These are phyloP conservation scores for Eremomyces bilateralis DNA, from an alignment of 495 filamentous ascomycete genomes.

Conservation along the genomic window DNA sequence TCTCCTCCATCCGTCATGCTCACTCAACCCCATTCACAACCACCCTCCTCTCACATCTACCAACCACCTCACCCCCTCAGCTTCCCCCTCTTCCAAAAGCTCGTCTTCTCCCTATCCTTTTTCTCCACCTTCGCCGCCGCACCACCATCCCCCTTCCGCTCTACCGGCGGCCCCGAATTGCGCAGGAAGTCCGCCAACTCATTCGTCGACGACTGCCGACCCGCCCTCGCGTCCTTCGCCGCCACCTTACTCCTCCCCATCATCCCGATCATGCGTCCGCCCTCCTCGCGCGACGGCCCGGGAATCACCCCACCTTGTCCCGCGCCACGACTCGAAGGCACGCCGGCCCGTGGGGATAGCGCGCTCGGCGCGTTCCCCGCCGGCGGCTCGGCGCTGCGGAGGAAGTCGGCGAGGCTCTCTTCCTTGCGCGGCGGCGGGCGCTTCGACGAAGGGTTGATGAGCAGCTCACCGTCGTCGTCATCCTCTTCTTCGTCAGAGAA, in stretches of 20 bases:
- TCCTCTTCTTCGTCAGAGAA: conserved; percentile 58
- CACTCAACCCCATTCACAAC: too few species aligned
- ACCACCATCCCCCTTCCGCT: background rate
- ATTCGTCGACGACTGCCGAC: conserved; percentile 22
- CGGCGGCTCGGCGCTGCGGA: conserved; percentile 63
- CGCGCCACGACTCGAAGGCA: conserved; percentile 6
- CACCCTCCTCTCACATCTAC: too few species aligned
- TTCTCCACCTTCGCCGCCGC: background rate
- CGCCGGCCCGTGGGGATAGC: conserved; percentile 12
- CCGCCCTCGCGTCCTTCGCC: background rate
- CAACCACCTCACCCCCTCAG: too few species aligned
- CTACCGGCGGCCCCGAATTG: conserved; percentile 36
- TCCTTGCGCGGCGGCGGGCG: conserved; percentile 24
- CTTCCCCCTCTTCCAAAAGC: too few species aligned
- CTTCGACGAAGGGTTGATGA: conserved; percentile 21
- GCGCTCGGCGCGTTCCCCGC: conserved; percentile 24
- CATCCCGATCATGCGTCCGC: background rate
- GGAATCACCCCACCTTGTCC: background rate
- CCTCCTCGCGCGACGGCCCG: background rate
- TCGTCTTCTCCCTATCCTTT: too few species aligned
- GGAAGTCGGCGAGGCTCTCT: conserved; percentile 70
- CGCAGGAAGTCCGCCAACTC: conserved; percentile 66
- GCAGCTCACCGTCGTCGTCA: conserved; percentile 37
- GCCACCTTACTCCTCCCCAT: background rate
- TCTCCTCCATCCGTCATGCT: too few species aligned